phyloP scores from a whole-genome alignment of 164 flowering plant genomes.

The Aristolochia contorta region DNA sequence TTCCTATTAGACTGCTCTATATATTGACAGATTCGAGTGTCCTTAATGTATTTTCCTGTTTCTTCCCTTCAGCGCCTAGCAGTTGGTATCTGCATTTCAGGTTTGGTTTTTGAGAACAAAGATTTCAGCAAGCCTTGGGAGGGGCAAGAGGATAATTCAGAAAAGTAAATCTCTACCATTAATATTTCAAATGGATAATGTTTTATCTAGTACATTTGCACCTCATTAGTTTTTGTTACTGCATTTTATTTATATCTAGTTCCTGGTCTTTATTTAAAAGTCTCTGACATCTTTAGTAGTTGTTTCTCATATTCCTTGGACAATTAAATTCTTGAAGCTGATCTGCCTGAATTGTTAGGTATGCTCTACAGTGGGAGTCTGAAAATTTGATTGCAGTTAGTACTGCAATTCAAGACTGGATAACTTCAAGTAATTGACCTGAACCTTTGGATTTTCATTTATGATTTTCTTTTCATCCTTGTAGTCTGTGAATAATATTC shows the following conservation, averaged over 20 bases:
- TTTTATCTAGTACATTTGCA: too few species aligned
- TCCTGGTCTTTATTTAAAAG: neutral
- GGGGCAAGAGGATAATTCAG: conserved; percentile 53
- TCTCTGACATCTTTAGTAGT: neutral
- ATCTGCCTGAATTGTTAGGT: conserved; percentile 32
- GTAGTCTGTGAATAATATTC: neutral
- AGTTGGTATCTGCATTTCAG: conserved; percentile 76
- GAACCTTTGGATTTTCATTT: conserved; percentile 1
- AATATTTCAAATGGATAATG: neutral
- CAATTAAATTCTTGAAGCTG: neutral
- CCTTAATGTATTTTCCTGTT: neutral
- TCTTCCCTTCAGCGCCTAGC: conserved; percentile 63
- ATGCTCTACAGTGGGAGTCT: conserved; percentile 94
- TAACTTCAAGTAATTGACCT: conserved; percentile 77
- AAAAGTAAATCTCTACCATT: conserved; percentile 41
- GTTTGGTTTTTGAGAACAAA: conserved; percentile 73
- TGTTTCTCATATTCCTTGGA: neutral
- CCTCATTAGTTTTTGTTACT: neutral
- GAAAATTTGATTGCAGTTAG: conserved; percentile 89
- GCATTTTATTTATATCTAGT: neutral
- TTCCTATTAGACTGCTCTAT: neutral
- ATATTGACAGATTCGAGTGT: neutral
- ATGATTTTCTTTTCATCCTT: neutral
- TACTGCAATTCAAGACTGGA: conserved; percentile 98
- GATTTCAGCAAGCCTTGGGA: conserved; percentile 94